Evolutionary conservation across 192 early-diverging fungal genomes (phyloP).

Genomic region (Backusella tuberculispora): DNA sequence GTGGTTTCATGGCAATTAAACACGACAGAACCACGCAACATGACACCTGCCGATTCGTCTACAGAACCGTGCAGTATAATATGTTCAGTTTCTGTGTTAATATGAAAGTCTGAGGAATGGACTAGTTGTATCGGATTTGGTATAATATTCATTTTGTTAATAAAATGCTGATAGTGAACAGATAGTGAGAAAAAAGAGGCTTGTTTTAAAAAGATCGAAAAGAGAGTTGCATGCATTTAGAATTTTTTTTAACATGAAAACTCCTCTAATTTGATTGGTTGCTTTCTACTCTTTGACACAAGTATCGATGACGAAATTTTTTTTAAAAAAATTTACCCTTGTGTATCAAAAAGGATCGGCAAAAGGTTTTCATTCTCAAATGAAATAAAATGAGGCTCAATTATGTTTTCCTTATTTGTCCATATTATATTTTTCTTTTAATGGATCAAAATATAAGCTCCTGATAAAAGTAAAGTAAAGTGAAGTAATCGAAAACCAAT

Average conservation of each 20-base stretch:
- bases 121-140: slow-evolving; percentile 35
- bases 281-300: not conserved
- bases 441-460: not conserved
- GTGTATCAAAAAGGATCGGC: not conserved
- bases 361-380: not conserved
- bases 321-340: not conserved
- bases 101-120: slow-evolving; percentile 37
- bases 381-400: not conserved
- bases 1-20: slow-evolving; percentile 54
- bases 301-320: not conserved
- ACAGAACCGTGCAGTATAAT: slow-evolving; percentile 45
- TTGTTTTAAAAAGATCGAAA: slow-evolving; percentile 9
- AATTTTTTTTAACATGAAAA: not conserved
- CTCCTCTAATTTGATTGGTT: not conserved
- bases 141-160: slow-evolving; percentile 8
- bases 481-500: not conserved
- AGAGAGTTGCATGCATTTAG: not conserved
- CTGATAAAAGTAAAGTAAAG: not conserved
- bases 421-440: not conserved
- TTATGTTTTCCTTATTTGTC: not conserved
- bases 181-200: not conserved
- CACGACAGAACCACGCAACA: slow-evolving; percentile 59
- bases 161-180: not conserved
- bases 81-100: slow-evolving; percentile 39
- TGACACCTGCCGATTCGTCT: slow-evolving; percentile 47